Evolutionary conservation across 2,329 filamentous ascomycete species (phyloP).

Genomic region (Stachybotrys chlorohalonatus): DNA sequence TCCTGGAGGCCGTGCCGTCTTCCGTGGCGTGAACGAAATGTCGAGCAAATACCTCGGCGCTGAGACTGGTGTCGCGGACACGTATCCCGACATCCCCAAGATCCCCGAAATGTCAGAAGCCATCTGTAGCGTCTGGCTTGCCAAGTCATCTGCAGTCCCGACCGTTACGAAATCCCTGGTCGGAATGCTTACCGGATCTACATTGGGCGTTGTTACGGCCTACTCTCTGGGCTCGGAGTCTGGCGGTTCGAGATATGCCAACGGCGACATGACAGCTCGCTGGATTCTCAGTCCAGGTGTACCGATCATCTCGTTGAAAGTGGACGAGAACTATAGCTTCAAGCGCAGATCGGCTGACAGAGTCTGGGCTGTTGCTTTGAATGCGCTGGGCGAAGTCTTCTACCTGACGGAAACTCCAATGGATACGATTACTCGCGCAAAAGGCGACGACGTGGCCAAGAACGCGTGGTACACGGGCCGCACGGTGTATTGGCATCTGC

Average conservation of each 20-base stretch:
- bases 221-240: slow-evolving; percentile 62
- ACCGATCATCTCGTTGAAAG: slow-evolving; percentile 72
- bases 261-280: slow-evolving; percentile 74
- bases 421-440: slow-evolving; percentile 37
- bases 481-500: slow-evolving; percentile 68
- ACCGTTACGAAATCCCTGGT: slow-evolving; percentile 66
- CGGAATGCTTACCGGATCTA: slow-evolving; percentile 76
- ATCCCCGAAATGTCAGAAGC: slow-evolving; percentile 62
- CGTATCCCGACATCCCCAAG: slow-evolving; percentile 65
- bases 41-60: slow-evolving; percentile 65
- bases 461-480: slow-evolving; percentile 75
- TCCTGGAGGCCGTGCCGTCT: slow-evolving; percentile 74
- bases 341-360: slow-evolving; percentile 61
- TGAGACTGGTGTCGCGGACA: slow-evolving; percentile 50
- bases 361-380: slow-evolving; percentile 87
- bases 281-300: slow-evolving; percentile 92
- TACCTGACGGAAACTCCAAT: slow-evolving; percentile 68
- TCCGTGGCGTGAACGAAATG: slow-evolving; percentile 63
- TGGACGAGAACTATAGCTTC: slow-evolving; percentile 73
- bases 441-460: slow-evolving; percentile 47
- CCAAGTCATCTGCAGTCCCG: slow-evolving; percentile 67
- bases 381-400: slow-evolving; percentile 86
- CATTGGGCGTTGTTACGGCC: slow-evolving; percentile 70
- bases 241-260: slow-evolving; percentile 52
- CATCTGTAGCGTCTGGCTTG: slow-evolving; percentile 78